Percentiles rank a stretch among this genome's conserved stretches.
These are phyloP conservation scores for Neopestalotiopsis sp. DNA, from an alignment of 2,329 filamentous ascomycete species.

Conservation along the genomic window DNA sequence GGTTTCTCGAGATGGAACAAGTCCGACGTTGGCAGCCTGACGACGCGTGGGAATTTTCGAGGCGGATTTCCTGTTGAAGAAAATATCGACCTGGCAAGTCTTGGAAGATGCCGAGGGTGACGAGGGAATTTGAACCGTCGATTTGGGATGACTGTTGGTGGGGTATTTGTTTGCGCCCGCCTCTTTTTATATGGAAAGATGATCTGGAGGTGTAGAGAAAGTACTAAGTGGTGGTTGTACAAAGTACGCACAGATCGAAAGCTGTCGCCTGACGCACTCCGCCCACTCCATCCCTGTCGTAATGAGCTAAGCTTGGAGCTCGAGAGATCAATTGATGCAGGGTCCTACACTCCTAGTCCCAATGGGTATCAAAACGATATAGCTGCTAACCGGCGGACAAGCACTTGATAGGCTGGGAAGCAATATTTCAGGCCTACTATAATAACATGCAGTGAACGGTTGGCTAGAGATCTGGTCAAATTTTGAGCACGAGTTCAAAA, in stretches of 20 bases:
- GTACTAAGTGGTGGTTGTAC: not conserved
- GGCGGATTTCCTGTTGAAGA: not conserved
- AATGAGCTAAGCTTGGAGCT: not conserved
- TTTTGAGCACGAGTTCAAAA: no score
- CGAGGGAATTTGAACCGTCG: not conserved
- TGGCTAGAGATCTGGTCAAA: no score
- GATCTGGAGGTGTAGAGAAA: not conserved
- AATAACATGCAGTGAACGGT: no score
- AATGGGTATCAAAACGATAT: not conserved
- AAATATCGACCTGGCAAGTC: not conserved
- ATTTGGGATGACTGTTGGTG: not conserved
- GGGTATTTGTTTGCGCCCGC: not conserved
- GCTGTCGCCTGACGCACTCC: conserved; percentile 2
- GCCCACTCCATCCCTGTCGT: not conserved
- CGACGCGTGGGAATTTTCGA: not conserved
- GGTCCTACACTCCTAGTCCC: conserved; percentile 16
- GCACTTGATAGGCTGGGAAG: no score
- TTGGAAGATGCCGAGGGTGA: not conserved
- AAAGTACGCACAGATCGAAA: not conserved
- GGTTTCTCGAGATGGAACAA: not conserved
- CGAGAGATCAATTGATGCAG: conserved; percentile 16
- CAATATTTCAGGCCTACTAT: no score
- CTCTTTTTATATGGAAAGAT: not conserved
- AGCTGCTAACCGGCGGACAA: not conserved
- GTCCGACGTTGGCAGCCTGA: not conserved